Percentiles rank a stretch among this genome's conserved stretches.
These are phyloP conservation scores for Metrosideros polymorpha DNA, from an alignment of 441 rosid genomes.

Conservation along the genomic window DNA sequence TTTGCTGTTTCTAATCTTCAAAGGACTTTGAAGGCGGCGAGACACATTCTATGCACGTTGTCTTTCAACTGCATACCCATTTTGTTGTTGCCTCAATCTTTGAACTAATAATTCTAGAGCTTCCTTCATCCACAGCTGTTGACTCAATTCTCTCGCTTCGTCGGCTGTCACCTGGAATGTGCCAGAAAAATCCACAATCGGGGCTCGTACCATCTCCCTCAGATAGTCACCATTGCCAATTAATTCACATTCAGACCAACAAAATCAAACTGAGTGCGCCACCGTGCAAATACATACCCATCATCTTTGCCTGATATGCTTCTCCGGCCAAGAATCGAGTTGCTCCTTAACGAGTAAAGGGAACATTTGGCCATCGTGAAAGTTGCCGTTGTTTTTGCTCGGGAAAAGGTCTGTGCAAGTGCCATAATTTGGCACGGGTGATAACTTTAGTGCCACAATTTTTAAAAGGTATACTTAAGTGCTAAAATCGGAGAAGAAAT, in stretches of 20 bases:
- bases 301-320: slow-evolving; percentile 3
- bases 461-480: no score
- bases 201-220: background rate
- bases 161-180: slow-evolving; percentile 1
- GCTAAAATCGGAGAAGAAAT: no score
- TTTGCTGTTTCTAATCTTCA: background rate
- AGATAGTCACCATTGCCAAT: background rate
- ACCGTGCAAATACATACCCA: slow-evolving; percentile 10
- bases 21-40: background rate
- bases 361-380: slow-evolving; percentile 9
- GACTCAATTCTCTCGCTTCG: slow-evolving; percentile 6
- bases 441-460: no score
- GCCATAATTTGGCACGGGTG: no score
- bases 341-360: slow-evolving; percentile 3
- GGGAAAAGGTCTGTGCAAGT: no score
- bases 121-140: slow-evolving; percentile 10
- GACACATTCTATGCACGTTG: background rate
- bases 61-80: background rate
- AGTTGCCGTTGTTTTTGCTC: slow-evolving; percentile 5
- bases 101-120: slow-evolving; percentile 3
- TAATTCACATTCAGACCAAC: background rate
- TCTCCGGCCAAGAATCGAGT: slow-evolving; percentile 11
- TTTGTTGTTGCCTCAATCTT: background rate
- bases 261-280: background rate
- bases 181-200: background rate